These are phyloP conservation scores for Naganishia liquefaciens DNA, from an alignment of 1,284 basidiomycete species.

Conservation along the genomic window DNA sequence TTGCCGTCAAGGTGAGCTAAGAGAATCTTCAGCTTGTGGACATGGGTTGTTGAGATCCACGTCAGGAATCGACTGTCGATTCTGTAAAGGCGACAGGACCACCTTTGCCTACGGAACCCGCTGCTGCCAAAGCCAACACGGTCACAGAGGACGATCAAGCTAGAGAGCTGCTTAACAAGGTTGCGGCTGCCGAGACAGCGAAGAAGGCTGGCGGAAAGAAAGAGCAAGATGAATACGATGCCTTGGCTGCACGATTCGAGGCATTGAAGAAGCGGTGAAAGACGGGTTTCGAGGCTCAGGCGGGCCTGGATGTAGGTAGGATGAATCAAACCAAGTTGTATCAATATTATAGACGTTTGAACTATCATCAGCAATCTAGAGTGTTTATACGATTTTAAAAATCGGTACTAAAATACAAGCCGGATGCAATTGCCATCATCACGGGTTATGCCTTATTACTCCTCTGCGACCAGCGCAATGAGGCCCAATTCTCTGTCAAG, in stretches of 20 bases:
- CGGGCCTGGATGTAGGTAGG: too few relatives aligned
- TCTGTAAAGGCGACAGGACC: not conserved
- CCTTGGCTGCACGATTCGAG: constrained; percentile 70
- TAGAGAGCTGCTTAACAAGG: constrained; percentile 1
- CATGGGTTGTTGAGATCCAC: not conserved
- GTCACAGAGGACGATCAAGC: constrained; percentile 15
- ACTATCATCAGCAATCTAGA: too few relatives aligned
- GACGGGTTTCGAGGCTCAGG: too few relatives aligned
- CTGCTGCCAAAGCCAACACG: not conserved
- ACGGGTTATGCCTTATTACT: constrained; percentile 11
- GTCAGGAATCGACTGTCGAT: constrained; percentile 1
- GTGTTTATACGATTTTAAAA: too few relatives aligned
- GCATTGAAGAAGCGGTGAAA: constrained; percentile 71
- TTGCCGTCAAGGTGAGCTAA: constrained; percentile 44
- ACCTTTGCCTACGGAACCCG: not conserved
- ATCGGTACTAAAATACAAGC: too few relatives aligned
- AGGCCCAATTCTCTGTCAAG: constrained; percentile 70
- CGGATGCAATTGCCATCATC: not conserved
- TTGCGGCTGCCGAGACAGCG: constrained; percentile 13
- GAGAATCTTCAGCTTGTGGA: constrained; percentile 18
- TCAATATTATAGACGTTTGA: too few relatives aligned
- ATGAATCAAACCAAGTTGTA: too few relatives aligned
- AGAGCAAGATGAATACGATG: constrained; percentile 69
- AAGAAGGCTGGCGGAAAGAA: constrained; percentile 34
- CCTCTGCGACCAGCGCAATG: constrained; percentile 69